Evolutionary conservation across 257 asterid species (phyloP).

Genomic region (Linaria vulgaris): DNA sequence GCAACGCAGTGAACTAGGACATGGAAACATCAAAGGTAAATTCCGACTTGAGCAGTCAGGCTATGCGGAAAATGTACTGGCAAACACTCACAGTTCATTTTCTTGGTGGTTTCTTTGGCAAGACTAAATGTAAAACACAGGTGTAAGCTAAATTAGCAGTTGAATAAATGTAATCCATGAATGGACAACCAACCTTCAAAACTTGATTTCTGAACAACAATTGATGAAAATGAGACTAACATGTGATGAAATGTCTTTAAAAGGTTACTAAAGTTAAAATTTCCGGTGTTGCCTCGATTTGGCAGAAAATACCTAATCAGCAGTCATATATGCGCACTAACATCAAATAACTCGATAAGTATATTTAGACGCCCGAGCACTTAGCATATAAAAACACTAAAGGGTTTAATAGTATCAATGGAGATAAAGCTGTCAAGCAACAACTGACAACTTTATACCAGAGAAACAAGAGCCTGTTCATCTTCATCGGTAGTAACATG

Average conservation of each 20-base stretch:
- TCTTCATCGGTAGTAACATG: slow-evolving; percentile 98
- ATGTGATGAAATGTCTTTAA: not conserved
- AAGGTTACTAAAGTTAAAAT: not conserved
- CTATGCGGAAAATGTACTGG: not conserved
- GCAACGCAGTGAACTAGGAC: not conserved
- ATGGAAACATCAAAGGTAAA: no score
- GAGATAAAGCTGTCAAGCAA: slow-evolving; percentile 17
- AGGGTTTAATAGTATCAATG: not conserved
- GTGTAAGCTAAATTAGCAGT: not conserved
- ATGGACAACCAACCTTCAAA: not conserved
- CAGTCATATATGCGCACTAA: not conserved
- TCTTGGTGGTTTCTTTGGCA: not conserved
- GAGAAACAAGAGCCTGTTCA: slow-evolving; percentile 75
- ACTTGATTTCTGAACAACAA: no score
- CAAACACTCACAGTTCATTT: not conserved
- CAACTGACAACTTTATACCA: slow-evolving; percentile 44
- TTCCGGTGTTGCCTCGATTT: not conserved
- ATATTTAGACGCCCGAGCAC: not conserved
- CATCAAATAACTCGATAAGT: not conserved
- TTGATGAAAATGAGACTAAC: no score
- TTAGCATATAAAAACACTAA: slow-evolving; percentile 1
- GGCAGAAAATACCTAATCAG: slow-evolving; percentile 1
- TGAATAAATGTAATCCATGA: not conserved
- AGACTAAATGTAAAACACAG: not conserved
- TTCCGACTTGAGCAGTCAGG: not conserved